These are phyloP conservation scores for Cyclostephanos tholiformis DNA, from an alignment of 108 stramenopile genomes.

Conservation along the genomic window DNA sequence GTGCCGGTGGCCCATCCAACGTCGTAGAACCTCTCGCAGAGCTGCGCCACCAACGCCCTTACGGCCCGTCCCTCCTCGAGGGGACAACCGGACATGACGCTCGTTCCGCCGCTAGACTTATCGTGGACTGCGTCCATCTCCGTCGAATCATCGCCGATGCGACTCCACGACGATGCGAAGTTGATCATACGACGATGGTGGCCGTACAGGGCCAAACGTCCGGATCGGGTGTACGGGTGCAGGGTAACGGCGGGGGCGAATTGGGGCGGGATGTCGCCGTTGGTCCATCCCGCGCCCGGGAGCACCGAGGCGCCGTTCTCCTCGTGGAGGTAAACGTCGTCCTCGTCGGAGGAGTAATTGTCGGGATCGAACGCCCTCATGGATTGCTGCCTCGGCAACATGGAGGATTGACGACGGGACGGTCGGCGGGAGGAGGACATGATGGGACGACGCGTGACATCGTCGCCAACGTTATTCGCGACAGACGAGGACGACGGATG, in stretches of 20 bases:
- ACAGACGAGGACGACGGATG: no score
- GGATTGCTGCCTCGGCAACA: conserved; percentile 37
- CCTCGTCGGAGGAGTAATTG: conserved; percentile 44
- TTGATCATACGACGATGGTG: conserved; percentile 82
- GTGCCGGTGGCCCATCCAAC: conserved; percentile 95
- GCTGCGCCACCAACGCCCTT: conserved; percentile 73
- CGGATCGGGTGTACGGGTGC: conserved; percentile 62
- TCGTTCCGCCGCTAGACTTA: conserved; percentile 13
- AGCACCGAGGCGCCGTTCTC: background rate
- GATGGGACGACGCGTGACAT: background rate
- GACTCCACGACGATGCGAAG: conserved; percentile 66
- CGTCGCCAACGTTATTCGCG: no score
- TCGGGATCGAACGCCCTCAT: conserved; percentile 35
- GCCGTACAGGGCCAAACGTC: conserved; percentile 64
- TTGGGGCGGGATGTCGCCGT: conserved; percentile 59
- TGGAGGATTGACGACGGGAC: conserved; percentile 15
- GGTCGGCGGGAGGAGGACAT: background rate
- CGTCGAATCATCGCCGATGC: conserved; percentile 55
- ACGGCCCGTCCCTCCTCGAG: conserved; percentile 56
- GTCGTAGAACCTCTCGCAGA: conserved; percentile 87
- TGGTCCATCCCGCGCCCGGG: conserved; percentile 82
- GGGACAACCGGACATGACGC: conserved; percentile 30
- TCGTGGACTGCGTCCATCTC: conserved; percentile 52
- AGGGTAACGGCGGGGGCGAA: conserved; percentile 56
- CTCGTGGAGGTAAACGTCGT: conserved; percentile 29